Conservation (phyloP, 345 rosid species). For the Gossypium sturtianum region DNA sequence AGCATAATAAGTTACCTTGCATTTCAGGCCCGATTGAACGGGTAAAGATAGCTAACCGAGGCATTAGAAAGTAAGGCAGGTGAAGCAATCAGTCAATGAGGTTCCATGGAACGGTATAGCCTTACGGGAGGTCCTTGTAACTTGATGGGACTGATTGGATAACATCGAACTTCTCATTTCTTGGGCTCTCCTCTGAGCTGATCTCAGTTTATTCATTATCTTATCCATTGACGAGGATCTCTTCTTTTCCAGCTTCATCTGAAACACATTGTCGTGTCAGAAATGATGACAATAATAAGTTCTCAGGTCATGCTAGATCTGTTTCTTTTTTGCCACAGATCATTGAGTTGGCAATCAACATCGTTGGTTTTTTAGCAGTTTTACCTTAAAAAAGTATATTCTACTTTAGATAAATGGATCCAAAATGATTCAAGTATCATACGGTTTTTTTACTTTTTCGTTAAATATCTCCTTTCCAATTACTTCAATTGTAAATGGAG, state of each 20-base stretch:
- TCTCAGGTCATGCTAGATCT: neutral
- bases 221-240: constrained; percentile 87
- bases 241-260: constrained; percentile 98
- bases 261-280: constrained; percentile 23
- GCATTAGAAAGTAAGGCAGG: constrained; percentile 69
- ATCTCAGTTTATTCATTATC: constrained; percentile 81
- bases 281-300: neutral
- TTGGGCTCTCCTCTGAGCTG: constrained; percentile 93
- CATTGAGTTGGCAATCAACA: neutral
- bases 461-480: neutral
- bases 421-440: no score
- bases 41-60: constrained; percentile 13
- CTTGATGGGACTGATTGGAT: constrained; percentile 43
- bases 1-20: constrained; percentile 23
- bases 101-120: constrained; percentile 42
- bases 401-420: neutral
- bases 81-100: constrained; percentile 82
- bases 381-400: neutral
- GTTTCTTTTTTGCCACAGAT: neutral
- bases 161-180: constrained; percentile 77
- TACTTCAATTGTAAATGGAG: neutral
- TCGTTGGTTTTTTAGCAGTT: neutral
- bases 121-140: constrained; percentile 34
- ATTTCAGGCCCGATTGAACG: constrained; percentile 3
- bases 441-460: no score